Evolutionary conservation across 306 rosid species (phyloP).

Genomic region (Potentilla sterilis): DNA sequence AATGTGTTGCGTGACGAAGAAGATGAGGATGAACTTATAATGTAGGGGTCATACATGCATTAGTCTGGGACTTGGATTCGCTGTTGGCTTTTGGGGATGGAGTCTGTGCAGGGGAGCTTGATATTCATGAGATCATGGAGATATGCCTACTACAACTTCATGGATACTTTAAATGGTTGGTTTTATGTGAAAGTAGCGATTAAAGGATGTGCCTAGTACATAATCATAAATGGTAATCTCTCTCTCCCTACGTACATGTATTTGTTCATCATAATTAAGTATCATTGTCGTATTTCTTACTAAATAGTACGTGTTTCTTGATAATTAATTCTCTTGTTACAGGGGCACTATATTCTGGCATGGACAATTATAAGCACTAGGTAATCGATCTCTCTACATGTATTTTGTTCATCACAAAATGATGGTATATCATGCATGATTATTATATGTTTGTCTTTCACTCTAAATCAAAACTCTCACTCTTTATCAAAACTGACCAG

Average conservation of each 20-base stretch:
- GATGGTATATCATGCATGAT: no score
- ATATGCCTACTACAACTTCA: conserved; percentile 20
- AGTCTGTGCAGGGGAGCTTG: conserved; percentile 25
- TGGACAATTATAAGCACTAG: no score
- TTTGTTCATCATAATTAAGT: neutral
- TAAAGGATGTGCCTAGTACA: neutral
- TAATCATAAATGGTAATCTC: neutral
- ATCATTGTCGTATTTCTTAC: no score
- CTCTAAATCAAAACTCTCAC: no score
- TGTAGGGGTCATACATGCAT: conserved; percentile 11
- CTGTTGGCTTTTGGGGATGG: conserved; percentile 26
- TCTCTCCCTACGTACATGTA: neutral
- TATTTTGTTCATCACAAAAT: no score
- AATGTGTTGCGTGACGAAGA: neutral
- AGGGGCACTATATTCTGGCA: no score
- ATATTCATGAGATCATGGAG: conserved; percentile 6
- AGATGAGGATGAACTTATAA: neutral
- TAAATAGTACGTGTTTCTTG: neutral
- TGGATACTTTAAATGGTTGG: neutral
- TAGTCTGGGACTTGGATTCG: conserved; percentile 9
- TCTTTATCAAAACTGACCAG: no score
- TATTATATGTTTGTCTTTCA: no score
- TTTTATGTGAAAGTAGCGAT: neutral
- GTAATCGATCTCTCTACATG: no score
- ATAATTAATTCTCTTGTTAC: neutral